These are phyloP conservation scores for Stereocaulon alpinum DNA, from an alignment of 495 filamentous ascomycete species.

Conservation along the genomic window DNA sequence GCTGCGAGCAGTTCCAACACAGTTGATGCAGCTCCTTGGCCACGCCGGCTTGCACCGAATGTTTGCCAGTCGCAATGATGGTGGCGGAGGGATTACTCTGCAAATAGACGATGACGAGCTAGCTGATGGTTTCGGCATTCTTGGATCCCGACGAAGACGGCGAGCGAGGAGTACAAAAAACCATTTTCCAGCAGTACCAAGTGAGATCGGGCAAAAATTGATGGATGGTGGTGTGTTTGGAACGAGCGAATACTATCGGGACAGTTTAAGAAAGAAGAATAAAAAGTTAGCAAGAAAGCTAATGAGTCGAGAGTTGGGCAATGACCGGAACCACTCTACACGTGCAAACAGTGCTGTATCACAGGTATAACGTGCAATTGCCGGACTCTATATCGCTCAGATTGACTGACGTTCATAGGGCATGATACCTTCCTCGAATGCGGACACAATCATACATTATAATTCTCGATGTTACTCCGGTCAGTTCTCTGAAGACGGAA, in stretches of 20 bases:
- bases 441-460: constrained; percentile 84
- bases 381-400: constrained; percentile 8
- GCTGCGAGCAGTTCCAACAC: constrained; percentile 12
- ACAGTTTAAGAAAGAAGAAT: constrained; percentile 43
- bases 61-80: constrained; percentile 23
- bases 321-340: constrained; percentile 42
- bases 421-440: constrained; percentile 54
- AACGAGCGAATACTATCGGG: constrained; percentile 42
- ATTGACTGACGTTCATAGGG: constrained; percentile 40
- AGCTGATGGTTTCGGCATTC: constrained; percentile 20
- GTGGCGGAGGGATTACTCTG: constrained; percentile 27
- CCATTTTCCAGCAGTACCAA: constrained; percentile 66
- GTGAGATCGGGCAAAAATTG: constrained; percentile 58
- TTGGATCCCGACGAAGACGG: constrained; percentile 24
- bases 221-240: constrained; percentile 78
- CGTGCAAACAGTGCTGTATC: constrained; percentile 52
- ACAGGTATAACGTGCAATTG: constrained; percentile 39
- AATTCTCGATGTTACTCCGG: constrained; percentile 81
- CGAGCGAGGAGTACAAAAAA: constrained; percentile 30
- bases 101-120: constrained; percentile 33
- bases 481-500: constrained; percentile 92
- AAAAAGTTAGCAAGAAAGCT: constrained; percentile 54
- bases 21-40: constrained; percentile 33
- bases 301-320: constrained; percentile 70
- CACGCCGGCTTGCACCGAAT: constrained; percentile 31